These are phyloP conservation scores for Henningerozyma blattae DNA, from an alignment of 805 yeast species.

Conservation along the genomic window DNA sequence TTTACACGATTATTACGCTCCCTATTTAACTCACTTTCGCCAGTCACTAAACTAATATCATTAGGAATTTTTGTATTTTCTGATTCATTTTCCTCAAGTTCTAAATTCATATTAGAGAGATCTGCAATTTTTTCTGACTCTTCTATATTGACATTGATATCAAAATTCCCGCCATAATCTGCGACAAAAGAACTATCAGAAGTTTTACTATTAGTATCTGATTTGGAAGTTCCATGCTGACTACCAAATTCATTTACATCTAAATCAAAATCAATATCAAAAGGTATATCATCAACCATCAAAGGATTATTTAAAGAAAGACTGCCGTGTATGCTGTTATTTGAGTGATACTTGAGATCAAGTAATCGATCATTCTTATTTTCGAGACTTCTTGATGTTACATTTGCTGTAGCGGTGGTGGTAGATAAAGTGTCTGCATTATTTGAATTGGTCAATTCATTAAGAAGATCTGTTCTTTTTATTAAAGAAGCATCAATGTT, in stretches of 20 bases:
- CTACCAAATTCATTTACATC: slow-evolving; percentile 20
- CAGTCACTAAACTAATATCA: too few relatives aligned
- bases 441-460: slow-evolving; percentile 15
- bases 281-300: slow-evolving; percentile 10
- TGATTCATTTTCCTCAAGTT: slow-evolving; percentile 1
- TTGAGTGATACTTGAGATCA: slow-evolving; percentile 6
- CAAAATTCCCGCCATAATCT: slow-evolving; percentile 10
- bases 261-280: slow-evolving; percentile 20
- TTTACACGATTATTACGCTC: too few relatives aligned
- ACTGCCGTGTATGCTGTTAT: background rate
- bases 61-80: too few relatives aligned
- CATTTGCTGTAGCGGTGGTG: too few relatives aligned
- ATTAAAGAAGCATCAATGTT: slow-evolving; percentile 4
- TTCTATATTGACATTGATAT: slow-evolving; percentile 1
- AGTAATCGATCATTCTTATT: too few relatives aligned
- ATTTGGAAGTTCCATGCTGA: slow-evolving; percentile 13
- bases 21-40: too few relatives aligned
- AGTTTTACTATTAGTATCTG: slow-evolving; percentile 3
- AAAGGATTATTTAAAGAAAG: slow-evolving; percentile 1
- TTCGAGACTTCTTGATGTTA: too few relatives aligned
- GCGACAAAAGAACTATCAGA: too few relatives aligned
- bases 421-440: slow-evolving; percentile 4
- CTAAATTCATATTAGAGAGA: slow-evolving; percentile 5
- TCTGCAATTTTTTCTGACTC: slow-evolving; percentile 2
- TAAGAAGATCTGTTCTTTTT: slow-evolving; percentile 13